Percentiles rank a stretch among this genome's conserved stretches.
Conservation (phyloP, 73 alveolate genomes). For the Uronychia setigera region DNA sequence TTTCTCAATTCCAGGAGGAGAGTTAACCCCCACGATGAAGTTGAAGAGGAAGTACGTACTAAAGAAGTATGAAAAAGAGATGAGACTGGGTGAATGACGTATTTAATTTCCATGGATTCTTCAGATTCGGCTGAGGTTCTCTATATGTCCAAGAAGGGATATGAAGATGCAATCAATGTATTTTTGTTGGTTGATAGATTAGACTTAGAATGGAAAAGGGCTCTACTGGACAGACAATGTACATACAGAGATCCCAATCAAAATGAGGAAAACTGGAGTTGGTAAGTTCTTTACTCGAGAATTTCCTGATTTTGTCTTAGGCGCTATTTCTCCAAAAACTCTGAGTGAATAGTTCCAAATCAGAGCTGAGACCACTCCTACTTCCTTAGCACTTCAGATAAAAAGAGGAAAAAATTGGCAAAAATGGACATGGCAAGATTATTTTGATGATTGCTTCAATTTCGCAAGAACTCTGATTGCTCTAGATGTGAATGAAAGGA, state of each 20-base stretch:
- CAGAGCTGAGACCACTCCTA: not conserved
- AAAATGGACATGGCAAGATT: slow-evolving; percentile 39
- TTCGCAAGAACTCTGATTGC: slow-evolving; percentile 53
- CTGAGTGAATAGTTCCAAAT: not conserved
- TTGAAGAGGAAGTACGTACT: slow-evolving; percentile 45
- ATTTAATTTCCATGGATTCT: too few species aligned
- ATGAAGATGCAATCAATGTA: too few species aligned
- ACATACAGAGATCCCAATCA: slow-evolving; percentile 68
- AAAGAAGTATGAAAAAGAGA: too few species aligned
- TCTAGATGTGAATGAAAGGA: slow-evolving; percentile 39
- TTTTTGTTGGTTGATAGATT: too few species aligned
- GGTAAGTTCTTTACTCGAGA: not conserved
- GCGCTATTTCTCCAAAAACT: not conserved
- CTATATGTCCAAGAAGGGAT: too few species aligned
- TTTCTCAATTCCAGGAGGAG: slow-evolving; percentile 66
- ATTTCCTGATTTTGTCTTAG: too few species aligned
- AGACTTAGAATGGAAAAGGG: slow-evolving; percentile 50
- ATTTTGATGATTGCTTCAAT: not conserved
- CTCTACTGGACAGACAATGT: slow-evolving; percentile 70
- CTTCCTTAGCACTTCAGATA: slow-evolving; percentile 1
- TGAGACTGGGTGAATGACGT: too few species aligned
- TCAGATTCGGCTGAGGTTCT: too few species aligned
- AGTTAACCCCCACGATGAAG: slow-evolving; percentile 57
- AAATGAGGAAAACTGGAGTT: slow-evolving; percentile 19
- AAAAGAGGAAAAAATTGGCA: slow-evolving; percentile 28